phyloP scores from a whole-genome alignment of 169 alveolate species.

The Fabrea salina region DNA sequence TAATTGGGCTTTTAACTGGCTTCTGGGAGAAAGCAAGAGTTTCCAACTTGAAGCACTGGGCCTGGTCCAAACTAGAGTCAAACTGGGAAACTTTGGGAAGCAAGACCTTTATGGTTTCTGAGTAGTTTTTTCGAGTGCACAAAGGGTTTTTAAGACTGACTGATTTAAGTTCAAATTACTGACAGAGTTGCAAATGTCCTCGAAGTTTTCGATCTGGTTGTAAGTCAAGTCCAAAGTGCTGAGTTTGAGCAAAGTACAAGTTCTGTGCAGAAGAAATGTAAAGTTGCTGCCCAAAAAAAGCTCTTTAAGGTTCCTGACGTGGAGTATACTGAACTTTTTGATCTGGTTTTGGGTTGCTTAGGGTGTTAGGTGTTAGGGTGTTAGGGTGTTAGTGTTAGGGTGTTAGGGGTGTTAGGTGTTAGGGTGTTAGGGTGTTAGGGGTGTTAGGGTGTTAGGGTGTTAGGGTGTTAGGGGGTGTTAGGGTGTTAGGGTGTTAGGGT shows the following conservation, averaged over 20 bases:
- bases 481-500: too few species aligned
- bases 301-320: neutral
- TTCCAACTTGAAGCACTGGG: neutral
- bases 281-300: neutral
- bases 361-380: too few species aligned
- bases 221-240: neutral
- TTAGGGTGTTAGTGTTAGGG: too few species aligned
- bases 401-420: too few species aligned
- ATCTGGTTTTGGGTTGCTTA: too few species aligned
- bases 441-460: too few species aligned
- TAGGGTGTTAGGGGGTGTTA: too few species aligned
- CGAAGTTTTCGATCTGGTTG: neutral
- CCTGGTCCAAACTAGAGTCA: neutral
- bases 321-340: neutral
- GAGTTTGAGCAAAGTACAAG: neutral
- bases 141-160: neutral
- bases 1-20: constrained; percentile 3
- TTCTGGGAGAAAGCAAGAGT: neutral
- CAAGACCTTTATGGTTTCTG: neutral
- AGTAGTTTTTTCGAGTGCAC: neutral
- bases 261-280: neutral
- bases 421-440: too few species aligned
- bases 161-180: neutral
- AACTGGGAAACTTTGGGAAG: neutral
- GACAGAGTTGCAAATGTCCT: constrained; percentile 9